Conservation (phyloP, 495 filamentous ascomycete species). For the Bryoglossum gracile region DNA sequence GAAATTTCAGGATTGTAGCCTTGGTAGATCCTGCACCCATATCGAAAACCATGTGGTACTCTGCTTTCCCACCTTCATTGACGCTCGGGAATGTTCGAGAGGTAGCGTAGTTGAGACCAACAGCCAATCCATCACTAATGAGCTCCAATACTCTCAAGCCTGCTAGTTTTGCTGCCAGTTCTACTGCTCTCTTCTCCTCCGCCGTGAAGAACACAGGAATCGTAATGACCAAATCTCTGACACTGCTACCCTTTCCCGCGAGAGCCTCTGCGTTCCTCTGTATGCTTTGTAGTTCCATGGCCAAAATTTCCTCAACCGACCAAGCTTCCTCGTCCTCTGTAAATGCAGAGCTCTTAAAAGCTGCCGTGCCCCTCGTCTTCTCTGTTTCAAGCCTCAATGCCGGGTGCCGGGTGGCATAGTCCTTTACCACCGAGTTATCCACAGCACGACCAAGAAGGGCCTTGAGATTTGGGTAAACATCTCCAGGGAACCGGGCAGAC, state of each 20-base stretch:
- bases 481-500: slow-evolving; percentile 77
- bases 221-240: slow-evolving; percentile 81
- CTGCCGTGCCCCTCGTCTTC: slow-evolving; percentile 60
- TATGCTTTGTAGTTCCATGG: slow-evolving; percentile 91
- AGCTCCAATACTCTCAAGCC: slow-evolving; percentile 78
- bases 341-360: slow-evolving; percentile 70
- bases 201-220: slow-evolving; percentile 85
- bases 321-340: slow-evolving; percentile 62
- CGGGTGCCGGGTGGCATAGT: slow-evolving; percentile 67
- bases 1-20: slow-evolving; percentile 87
- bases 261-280: slow-evolving; percentile 77
- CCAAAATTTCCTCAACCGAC: slow-evolving; percentile 85
- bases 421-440: slow-evolving; percentile 52
- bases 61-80: slow-evolving; percentile 77
- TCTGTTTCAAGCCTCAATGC: slow-evolving; percentile 50
- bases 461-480: slow-evolving; percentile 93
- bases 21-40: slow-evolving; percentile 98
- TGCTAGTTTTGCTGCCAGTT: slow-evolving; percentile 76
- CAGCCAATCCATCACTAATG: slow-evolving; percentile 85
- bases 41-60: slow-evolving; percentile 90
- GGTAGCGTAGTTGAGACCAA: slow-evolving; percentile 92
- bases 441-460: slow-evolving; percentile 66
- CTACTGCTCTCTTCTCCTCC: slow-evolving; percentile 78
- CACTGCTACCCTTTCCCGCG: slow-evolving; percentile 67
- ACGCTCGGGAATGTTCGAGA: slow-evolving; percentile 79